Conservation (phyloP, 164 flowering plant genomes). For the Santalum album region DNA sequence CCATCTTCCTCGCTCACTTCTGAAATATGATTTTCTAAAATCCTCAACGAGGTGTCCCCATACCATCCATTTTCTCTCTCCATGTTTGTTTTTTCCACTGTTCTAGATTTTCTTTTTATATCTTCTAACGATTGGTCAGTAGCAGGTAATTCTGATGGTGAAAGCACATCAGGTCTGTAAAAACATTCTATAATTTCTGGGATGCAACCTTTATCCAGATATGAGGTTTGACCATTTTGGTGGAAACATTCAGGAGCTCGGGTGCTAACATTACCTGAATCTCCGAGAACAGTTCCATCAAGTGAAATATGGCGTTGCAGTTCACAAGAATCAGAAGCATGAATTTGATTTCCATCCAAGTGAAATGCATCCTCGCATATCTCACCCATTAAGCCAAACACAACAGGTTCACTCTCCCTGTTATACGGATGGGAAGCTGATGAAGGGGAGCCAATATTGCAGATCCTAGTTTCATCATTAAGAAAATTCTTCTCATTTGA, state of each 20-base stretch:
- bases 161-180: constrained; percentile 47
- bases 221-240: constrained; percentile 23
- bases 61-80: constrained; percentile 66
- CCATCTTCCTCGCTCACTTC: constrained; percentile 16
- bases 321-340: constrained; percentile 21
- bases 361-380: constrained; percentile 83
- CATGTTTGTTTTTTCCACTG: constrained; percentile 14
- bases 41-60: constrained; percentile 35
- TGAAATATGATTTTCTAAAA: constrained; percentile 70
- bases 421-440: constrained; percentile 21
- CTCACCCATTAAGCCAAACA: constrained; percentile 68
- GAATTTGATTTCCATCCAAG: constrained; percentile 17
- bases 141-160: constrained; percentile 36
- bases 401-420: constrained; percentile 11
- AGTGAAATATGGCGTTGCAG: constrained; percentile 14
- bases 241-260: constrained; percentile 19
- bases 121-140: constrained; percentile 16
- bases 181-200: constrained; percentile 76
- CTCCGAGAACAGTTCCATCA: constrained; percentile 27
- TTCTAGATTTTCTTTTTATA: constrained; percentile 16
- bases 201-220: constrained; percentile 18
- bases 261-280: constrained; percentile 9
- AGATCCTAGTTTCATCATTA: constrained; percentile 13
- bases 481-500: constrained; percentile 22
- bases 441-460: constrained; percentile 13